Conservation (phyloP, 257 asterid species). For the Jacaranda copaia region DNA sequence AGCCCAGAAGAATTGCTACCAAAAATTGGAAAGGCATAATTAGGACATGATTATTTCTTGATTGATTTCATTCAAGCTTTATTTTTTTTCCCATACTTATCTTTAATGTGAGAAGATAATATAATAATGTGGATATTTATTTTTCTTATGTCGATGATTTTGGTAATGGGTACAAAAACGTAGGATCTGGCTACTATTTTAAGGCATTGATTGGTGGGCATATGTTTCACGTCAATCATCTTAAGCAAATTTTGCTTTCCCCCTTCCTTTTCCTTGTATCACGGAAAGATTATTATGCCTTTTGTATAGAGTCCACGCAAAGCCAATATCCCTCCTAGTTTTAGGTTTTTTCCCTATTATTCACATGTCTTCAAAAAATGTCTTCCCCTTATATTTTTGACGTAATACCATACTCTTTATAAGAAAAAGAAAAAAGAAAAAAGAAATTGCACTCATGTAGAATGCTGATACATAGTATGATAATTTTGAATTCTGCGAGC, state of each 20-base stretch:
- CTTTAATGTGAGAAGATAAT: background rate
- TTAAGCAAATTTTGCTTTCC: background rate
- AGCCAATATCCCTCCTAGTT: constrained; percentile 20
- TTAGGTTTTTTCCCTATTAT: background rate
- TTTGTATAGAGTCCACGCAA: constrained; percentile 22
- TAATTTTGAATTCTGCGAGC: background rate
- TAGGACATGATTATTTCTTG: background rate
- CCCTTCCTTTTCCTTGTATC: constrained; percentile 5
- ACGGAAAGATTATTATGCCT: constrained; percentile 32
- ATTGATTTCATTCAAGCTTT: background rate
- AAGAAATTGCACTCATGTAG: background rate
- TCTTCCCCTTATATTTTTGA: background rate
- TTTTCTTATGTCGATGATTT: constrained; percentile 5
- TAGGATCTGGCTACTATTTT: background rate
- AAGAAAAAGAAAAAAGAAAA: too few species aligned
- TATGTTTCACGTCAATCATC: constrained; percentile 13
- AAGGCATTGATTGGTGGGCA: constrained; percentile 23
- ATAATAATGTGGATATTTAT: background rate
- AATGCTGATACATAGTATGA: background rate
- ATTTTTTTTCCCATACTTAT: background rate
- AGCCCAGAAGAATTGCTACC: too few species aligned
- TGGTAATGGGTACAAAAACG: background rate
- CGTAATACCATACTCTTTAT: too few species aligned
- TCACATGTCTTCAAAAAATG: background rate
- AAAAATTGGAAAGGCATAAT: too few species aligned